Conservation (phyloP, 2,329 filamentous ascomycete genomes). For the Fusarium foetens region DNA sequence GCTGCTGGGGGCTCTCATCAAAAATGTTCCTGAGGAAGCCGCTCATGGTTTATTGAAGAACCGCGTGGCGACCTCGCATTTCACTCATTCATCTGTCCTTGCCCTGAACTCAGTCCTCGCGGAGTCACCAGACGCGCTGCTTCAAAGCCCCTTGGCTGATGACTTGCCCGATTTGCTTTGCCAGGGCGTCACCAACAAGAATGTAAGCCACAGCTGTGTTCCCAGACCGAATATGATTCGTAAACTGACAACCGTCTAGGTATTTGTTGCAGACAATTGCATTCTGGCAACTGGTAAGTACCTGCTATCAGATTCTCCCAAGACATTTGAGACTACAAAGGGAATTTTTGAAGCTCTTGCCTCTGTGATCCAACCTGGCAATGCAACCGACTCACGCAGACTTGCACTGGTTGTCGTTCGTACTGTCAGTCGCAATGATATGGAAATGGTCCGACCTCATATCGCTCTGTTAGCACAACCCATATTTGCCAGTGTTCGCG, state of each 20-base stretch:
- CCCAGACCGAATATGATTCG: not conserved
- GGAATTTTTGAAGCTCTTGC: constrained; percentile 83
- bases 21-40: constrained; percentile 80
- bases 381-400: constrained; percentile 83
- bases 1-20: constrained; percentile 88
- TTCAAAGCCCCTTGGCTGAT: constrained; percentile 72
- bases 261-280: constrained; percentile 88
- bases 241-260: constrained; percentile 54
- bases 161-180: constrained; percentile 82
- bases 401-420: constrained; percentile 88
- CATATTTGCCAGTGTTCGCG: constrained; percentile 89
- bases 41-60: constrained; percentile 70
- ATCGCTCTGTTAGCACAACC: constrained; percentile 81
- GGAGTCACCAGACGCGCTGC: constrained; percentile 78
- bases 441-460: constrained; percentile 84
- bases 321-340: constrained; percentile 80
- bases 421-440: constrained; percentile 82
- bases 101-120: constrained; percentile 89
- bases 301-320: constrained; percentile 74
- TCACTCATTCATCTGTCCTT: constrained; percentile 82
- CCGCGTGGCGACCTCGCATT: constrained; percentile 80
- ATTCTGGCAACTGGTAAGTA: constrained; percentile 93
- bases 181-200: constrained; percentile 80
- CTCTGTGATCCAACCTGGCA: constrained; percentile 78
- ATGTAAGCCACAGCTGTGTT: constrained; percentile 62